Conservation (phyloP, 2,329 filamentous ascomycete species). For the Hypoxylon sp. region DNA sequence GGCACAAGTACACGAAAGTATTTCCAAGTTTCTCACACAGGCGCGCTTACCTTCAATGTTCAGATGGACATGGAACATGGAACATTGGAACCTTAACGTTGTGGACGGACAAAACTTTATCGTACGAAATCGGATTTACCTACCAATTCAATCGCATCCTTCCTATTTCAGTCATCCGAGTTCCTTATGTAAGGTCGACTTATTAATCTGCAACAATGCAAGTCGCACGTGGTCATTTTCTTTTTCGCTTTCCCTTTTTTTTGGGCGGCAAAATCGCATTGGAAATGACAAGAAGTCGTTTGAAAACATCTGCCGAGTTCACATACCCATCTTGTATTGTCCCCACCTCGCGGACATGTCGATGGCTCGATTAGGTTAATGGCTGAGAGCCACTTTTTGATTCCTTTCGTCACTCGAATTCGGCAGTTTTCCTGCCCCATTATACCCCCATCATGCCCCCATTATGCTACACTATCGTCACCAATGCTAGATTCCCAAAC, state of each 20-base stretch:
- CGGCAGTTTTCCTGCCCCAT: constrained; percentile 38
- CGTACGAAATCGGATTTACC: constrained; percentile 15
- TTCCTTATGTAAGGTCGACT: constrained; percentile 25
- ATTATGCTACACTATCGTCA: constrained; percentile 16
- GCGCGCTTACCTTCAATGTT: background rate
- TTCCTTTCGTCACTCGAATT: constrained; percentile 41
- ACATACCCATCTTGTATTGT: constrained; percentile 27
- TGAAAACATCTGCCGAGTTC: constrained; percentile 40
- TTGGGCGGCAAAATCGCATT: constrained; percentile 40
- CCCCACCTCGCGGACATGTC: constrained; percentile 37
- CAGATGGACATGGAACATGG: background rate
- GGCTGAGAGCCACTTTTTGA: constrained; percentile 28
- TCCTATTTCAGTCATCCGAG: background rate
- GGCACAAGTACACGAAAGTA: background rate
- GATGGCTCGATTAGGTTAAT: constrained; percentile 42
- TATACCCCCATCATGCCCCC: constrained; percentile 1
- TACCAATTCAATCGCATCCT: constrained; percentile 7
- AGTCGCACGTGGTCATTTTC: constrained; percentile 22
- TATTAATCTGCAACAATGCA: constrained; percentile 34
- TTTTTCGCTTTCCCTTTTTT: constrained; percentile 18
- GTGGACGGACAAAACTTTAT: background rate
- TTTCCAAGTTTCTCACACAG: background rate
- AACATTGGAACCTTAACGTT: background rate
- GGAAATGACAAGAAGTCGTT: constrained; percentile 8
- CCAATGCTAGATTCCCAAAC: constrained; percentile 29